These are phyloP conservation scores for Boletus edulis DNA, from an alignment of 768 basidiomycete species.

Conservation along the genomic window DNA sequence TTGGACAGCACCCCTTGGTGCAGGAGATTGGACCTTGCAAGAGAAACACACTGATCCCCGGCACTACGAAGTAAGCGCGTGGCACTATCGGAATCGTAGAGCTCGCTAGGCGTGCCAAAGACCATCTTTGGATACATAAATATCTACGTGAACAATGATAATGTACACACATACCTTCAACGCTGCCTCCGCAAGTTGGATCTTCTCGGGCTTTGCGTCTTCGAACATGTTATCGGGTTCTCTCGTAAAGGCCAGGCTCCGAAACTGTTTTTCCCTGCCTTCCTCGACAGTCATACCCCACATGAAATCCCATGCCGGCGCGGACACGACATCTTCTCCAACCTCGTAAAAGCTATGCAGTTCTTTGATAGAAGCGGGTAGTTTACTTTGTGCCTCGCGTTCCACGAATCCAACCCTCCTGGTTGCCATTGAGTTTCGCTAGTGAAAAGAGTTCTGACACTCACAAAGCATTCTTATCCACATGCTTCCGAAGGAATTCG, in stretches of 20 bases:
- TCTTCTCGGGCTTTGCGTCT: slow-evolving; percentile 31
- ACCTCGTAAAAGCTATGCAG: slow-evolving; percentile 51
- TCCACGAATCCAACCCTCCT: slow-evolving; percentile 67
- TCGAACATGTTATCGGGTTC: slow-evolving; percentile 33
- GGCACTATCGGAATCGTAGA: slow-evolving; percentile 61
- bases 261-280: slow-evolving; percentile 65
- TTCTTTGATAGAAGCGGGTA: slow-evolving; percentile 45
- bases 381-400: slow-evolving; percentile 32
- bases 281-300: slow-evolving; percentile 74
- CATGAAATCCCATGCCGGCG: slow-evolving; percentile 68
- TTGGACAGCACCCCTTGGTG: slow-evolving; percentile 66
- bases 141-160: neutral
- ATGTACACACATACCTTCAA: slow-evolving; percentile 53
- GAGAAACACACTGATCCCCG: slow-evolving; percentile 54
- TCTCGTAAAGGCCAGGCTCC: slow-evolving; percentile 53
- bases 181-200: slow-evolving; percentile 61
- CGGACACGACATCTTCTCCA: slow-evolving; percentile 38
- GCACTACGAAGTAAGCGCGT: slow-evolving; percentile 53
- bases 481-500: slow-evolving; percentile 71
- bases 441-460: slow-evolving; percentile 30
- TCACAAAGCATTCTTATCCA: slow-evolving; percentile 87
- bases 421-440: slow-evolving; percentile 11
- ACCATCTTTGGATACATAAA: slow-evolving; percentile 56
- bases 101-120: slow-evolving; percentile 68
- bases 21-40: slow-evolving; percentile 59